Conservation (phyloP, 2,329 filamentous ascomycete genomes). For the Claviceps arundinis region DNA sequence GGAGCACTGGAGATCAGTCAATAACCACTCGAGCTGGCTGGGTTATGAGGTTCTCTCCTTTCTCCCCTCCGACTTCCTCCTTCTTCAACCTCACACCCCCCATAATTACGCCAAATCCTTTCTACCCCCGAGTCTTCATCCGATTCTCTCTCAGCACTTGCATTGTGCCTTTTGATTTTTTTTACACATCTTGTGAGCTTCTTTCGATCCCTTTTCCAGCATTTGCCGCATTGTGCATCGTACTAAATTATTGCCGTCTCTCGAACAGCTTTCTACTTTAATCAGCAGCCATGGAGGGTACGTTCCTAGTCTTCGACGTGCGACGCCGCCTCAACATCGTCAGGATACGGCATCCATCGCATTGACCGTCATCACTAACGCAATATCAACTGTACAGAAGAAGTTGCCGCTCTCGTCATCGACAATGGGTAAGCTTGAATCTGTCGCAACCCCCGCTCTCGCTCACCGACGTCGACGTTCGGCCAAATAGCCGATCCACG, state of each 20-base stretch:
- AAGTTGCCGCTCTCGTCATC: constrained; percentile 99
- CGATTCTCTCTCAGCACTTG: constrained; percentile 9
- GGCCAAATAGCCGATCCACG: constrained; percentile 4
- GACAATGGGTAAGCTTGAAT: constrained; percentile 95
- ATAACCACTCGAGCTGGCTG: neutral
- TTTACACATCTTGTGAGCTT: constrained; percentile 11
- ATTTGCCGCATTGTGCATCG: neutral
- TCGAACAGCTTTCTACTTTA: constrained; percentile 21
- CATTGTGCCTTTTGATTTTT: constrained; percentile 1
- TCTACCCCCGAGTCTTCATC: constrained; percentile 10
- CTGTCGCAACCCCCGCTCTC: constrained; percentile 14
- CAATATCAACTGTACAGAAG: constrained; percentile 53
- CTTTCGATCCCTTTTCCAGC: constrained; percentile 2
- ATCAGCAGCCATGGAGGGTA: constrained; percentile 46
- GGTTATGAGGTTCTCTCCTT: constrained; percentile 13
- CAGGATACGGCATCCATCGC: neutral
- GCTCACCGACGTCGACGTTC: constrained; percentile 21
- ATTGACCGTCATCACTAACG: constrained; percentile 26
- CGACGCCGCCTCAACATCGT: neutral
- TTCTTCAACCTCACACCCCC: constrained; percentile 17
- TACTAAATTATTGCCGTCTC: constrained; percentile 8
- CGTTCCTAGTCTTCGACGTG: constrained; percentile 13
- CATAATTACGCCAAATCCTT: constrained; percentile 8
- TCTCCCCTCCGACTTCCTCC: constrained; percentile 21
- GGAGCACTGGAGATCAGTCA: neutral